These are phyloP conservation scores for Penicillium sp. DNA, from an alignment of 2,329 filamentous ascomycete species.

Conservation along the genomic window DNA sequence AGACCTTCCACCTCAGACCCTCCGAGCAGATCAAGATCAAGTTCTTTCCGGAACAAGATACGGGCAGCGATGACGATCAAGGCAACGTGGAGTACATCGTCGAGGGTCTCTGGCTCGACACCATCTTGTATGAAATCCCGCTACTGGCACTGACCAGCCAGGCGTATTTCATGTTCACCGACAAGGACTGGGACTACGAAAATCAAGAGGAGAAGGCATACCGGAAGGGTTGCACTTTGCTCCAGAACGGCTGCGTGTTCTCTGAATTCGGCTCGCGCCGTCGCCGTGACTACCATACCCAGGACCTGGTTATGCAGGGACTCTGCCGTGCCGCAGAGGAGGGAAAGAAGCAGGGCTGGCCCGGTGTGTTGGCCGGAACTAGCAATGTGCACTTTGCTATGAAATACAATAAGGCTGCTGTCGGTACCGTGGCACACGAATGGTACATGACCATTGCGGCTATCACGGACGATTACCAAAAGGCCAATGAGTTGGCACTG, in stretches of 20 bases:
- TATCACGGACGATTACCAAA: slow-evolving; percentile 78
- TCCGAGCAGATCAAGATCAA: slow-evolving; percentile 72
- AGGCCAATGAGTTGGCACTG: slow-evolving; percentile 79
- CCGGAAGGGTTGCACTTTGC: slow-evolving; percentile 71
- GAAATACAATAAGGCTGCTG: slow-evolving; percentile 78
- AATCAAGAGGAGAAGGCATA: slow-evolving; percentile 83
- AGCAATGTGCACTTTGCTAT: slow-evolving; percentile 98
- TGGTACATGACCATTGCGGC: slow-evolving; percentile 99
- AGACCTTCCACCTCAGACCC: slow-evolving; percentile 76
- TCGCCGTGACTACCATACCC: slow-evolving; percentile 89
- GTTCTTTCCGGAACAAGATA: slow-evolving; percentile 58
- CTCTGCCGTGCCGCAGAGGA: slow-evolving; percentile 76
- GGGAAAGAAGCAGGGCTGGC: slow-evolving; percentile 60
- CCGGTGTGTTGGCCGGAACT: slow-evolving; percentile 77
- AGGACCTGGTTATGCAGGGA: slow-evolving; percentile 85
- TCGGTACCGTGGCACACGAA: slow-evolving; percentile 92
- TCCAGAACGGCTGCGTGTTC: slow-evolving; percentile 80
- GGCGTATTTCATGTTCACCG: slow-evolving; percentile 95
- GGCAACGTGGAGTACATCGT: slow-evolving; percentile 77
- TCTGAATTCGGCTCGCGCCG: slow-evolving; percentile 93
- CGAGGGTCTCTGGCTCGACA: slow-evolving; percentile 84
- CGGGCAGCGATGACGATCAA: slow-evolving; percentile 61
- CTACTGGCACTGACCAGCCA: slow-evolving; percentile 88
- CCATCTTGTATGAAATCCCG: slow-evolving; percentile 96
- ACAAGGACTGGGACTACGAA: slow-evolving; percentile 85